Evolutionary conservation across 2,329 filamentous ascomycete species (phyloP).

Genomic region (Fonsecaea pugnacius): DNA sequence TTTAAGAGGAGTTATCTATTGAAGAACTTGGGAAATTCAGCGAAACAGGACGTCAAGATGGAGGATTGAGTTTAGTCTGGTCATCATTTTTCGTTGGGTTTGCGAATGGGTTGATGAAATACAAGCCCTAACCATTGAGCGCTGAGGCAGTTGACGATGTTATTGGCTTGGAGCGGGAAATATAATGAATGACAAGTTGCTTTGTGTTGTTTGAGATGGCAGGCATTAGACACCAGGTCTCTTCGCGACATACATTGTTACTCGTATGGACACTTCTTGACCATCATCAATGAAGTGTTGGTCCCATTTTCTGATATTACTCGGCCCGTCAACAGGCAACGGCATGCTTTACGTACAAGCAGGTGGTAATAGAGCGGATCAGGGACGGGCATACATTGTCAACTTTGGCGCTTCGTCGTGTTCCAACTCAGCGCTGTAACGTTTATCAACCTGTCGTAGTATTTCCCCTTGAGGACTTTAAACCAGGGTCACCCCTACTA

Average conservation of each 20-base stretch:
- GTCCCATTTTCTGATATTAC: no score
- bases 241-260: not conserved
- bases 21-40: slow-evolving; percentile 70
- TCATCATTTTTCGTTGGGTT: not conserved
- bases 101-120: slow-evolving; percentile 2
- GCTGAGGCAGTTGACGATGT: not conserved
- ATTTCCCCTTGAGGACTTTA: no score
- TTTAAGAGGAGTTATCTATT: slow-evolving; percentile 93
- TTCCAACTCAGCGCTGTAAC: no score
- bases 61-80: slow-evolving; percentile 27
- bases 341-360: no score
- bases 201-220: not conserved
- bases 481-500: no score
- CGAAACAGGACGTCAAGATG: slow-evolving; percentile 62
- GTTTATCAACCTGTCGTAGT: no score
- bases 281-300: no score
- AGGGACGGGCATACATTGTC: no score
- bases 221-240: not conserved
- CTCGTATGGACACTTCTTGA: no score
- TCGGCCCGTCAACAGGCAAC: no score
- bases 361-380: no score
- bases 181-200: not conserved
- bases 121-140: not conserved
- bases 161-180: not conserved
- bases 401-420: no score